phyloP scores from a whole-genome alignment of 805 yeast genomes.

The Ogataea chonburiensis region DNA sequence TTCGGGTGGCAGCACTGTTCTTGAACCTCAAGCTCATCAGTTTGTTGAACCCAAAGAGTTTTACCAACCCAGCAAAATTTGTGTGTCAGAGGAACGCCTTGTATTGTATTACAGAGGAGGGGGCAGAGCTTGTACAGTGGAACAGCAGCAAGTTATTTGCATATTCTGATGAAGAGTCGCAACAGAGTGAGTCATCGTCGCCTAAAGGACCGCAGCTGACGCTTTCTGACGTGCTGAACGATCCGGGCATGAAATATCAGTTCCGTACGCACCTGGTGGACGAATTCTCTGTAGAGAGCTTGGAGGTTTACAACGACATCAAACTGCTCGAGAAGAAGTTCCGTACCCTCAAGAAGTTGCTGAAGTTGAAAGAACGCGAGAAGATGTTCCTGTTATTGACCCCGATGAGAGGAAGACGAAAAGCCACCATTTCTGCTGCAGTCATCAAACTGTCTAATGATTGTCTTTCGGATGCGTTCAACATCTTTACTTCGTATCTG shows the following conservation, averaged over 20 bases:
- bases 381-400: conserved; percentile 17
- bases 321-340: conserved; percentile 49
- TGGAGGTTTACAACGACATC: conserved; percentile 67
- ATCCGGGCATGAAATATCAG: conserved; percentile 72
- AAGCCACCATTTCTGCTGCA: conserved; percentile 37
- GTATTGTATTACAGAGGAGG: conserved; percentile 26
- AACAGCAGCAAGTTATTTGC: background rate
- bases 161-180: conserved; percentile 9
- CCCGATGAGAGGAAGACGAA: conserved; percentile 25
- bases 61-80: conserved; percentile 9
- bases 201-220: conserved; percentile 11
- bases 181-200: background rate
- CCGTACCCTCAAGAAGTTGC: conserved; percentile 41
- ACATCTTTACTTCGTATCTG: conserved; percentile 64
- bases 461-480: conserved; percentile 60
- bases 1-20: conserved; percentile 50
- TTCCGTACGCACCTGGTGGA: conserved; percentile 64
- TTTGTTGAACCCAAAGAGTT: conserved; percentile 33
- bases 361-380: conserved; percentile 30
- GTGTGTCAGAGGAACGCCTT: conserved; percentile 20
- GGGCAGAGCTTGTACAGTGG: conserved; percentile 28
- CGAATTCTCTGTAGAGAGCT: conserved; percentile 70
- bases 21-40: conserved; percentile 45
- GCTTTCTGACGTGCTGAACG: conserved; percentile 50
- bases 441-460: conserved; percentile 46